Evolutionary conservation across 1,284 basidiomycete genomes (phyloP).

Genomic region (Apiotrichum siamense): DNA sequence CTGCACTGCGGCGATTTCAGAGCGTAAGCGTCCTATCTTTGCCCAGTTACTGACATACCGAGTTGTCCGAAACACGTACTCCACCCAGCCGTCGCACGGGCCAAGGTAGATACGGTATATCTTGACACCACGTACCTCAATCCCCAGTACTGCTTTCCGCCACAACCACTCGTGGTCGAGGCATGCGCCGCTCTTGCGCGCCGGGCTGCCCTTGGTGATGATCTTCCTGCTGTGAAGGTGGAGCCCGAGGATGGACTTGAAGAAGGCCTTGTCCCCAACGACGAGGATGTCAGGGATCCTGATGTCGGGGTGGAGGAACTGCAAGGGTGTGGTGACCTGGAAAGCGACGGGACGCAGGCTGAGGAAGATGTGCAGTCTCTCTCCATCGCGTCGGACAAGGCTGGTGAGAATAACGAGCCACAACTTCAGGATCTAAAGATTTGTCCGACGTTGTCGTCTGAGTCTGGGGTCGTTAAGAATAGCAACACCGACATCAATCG

Average conservation of each 20-base stretch:
- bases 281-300: slow-evolving; percentile 41
- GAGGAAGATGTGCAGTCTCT: slow-evolving; percentile 41
- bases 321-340: too few species aligned
- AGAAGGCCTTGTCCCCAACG: slow-evolving; percentile 2
- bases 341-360: slow-evolving; percentile 1
- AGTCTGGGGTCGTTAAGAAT: too few species aligned
- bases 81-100: slow-evolving; percentile 73
- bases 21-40: slow-evolving; percentile 51
- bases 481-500: slow-evolving; percentile 3
- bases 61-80: slow-evolving; percentile 68
- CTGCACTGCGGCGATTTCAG: slow-evolving; percentile 94
- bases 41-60: slow-evolving; percentile 7
- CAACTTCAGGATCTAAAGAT: not conserved
- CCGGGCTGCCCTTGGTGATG: not conserved
- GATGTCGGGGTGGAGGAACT: slow-evolving; percentile 17
- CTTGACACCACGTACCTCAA: slow-evolving; percentile 96
- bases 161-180: slow-evolving; percentile 83
- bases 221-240: slow-evolving; percentile 5
- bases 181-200: slow-evolving; percentile 79
- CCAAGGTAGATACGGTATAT: slow-evolving; percentile 78
- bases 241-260: not conserved
- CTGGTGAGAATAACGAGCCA: slow-evolving; percentile 29
- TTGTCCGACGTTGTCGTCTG: too few species aligned
- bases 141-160: slow-evolving; percentile 89
- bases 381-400: slow-evolving; percentile 19